Evolutionary conservation across 108 stramenopile genomes (phyloP).

Genomic region (Cyclotella atomus): DNA sequence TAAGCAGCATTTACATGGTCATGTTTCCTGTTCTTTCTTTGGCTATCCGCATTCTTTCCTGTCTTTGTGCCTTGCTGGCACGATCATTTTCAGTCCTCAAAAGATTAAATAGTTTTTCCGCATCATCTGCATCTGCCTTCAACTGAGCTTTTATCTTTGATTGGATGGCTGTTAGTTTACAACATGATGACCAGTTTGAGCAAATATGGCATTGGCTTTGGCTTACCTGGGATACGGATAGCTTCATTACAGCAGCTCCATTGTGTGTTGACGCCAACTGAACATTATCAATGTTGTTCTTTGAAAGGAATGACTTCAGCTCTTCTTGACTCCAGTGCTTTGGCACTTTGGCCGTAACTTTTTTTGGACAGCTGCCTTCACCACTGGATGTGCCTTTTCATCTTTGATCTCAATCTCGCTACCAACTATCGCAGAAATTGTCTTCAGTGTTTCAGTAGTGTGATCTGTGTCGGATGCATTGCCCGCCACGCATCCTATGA

Average conservation of each 20-base stretch:
- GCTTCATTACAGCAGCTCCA: conserved; percentile 52
- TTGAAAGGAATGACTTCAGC: conserved; percentile 35
- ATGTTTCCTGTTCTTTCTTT: conserved; percentile 25
- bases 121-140: not conserved
- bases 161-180: conserved; percentile 26
- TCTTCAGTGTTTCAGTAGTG: conserved; percentile 65
- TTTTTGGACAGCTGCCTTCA: not conserved
- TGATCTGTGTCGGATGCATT: conserved; percentile 75
- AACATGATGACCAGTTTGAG: not conserved
- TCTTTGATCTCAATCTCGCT: conserved; percentile 42
- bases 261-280: conserved; percentile 31
- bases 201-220: not conserved
- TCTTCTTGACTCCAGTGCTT: conserved; percentile 40
- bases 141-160: conserved; percentile 14
- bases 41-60: conserved; percentile 14
- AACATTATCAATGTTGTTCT: conserved; percentile 36
- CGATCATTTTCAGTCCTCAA: conserved; percentile 40
- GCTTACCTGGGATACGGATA: conserved; percentile 29
- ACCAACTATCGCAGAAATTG: conserved; percentile 51
- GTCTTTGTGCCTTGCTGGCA: conserved; percentile 16
- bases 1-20: no score
- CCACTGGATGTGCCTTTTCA: conserved; percentile 35
- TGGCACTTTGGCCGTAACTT: conserved; percentile 12
- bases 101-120: conserved; percentile 31
- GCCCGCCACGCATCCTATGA: conserved; percentile 71